These are phyloP conservation scores for Clonostachys rosea DNA, from an alignment of 2,329 filamentous ascomycete genomes.

Conservation along the genomic window DNA sequence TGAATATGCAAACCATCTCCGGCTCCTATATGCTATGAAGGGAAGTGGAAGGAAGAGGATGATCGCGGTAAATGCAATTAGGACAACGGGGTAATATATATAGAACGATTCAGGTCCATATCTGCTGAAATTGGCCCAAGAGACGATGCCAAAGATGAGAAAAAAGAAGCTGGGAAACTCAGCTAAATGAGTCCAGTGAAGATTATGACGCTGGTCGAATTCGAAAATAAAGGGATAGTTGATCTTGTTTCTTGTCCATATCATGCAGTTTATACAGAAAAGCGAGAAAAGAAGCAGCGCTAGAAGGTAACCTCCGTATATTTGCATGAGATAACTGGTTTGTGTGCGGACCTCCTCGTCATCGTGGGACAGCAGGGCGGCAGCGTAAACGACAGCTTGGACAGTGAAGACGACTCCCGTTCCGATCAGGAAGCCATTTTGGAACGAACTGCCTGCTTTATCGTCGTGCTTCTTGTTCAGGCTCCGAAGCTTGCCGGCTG, in stretches of 20 bases:
- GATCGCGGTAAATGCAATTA: constrained; percentile 63
- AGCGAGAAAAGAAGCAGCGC: constrained; percentile 73
- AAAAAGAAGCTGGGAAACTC: constrained; percentile 85
- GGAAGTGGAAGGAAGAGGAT: constrained; percentile 74
- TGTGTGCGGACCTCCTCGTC: constrained; percentile 40
- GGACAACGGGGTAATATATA: constrained; percentile 79
- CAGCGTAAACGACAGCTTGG: constrained; percentile 60
- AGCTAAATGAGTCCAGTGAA: constrained; percentile 86
- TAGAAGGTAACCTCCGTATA: constrained; percentile 91
- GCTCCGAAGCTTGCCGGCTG: constrained; percentile 78
- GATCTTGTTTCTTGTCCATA: constrained; percentile 82
- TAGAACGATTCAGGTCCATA: constrained; percentile 65
- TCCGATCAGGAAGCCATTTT: constrained; percentile 63
- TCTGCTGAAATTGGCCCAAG: constrained; percentile 85
- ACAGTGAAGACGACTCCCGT: constrained; percentile 61
- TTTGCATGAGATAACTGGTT: constrained; percentile 72
- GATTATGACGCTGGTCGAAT: constrained; percentile 77
- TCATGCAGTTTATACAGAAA: constrained; percentile 80
- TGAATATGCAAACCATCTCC: constrained; percentile 86
- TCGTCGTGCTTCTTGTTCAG: constrained; percentile 55
- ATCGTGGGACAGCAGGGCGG: constrained; percentile 43
- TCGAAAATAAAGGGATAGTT: constrained; percentile 98
- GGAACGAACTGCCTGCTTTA: constrained; percentile 53
- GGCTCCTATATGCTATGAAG: constrained; percentile 68
- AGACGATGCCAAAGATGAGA: constrained; percentile 70